Evolutionary conservation across 2,329 filamentous ascomycete genomes (phyloP).

Genomic region (Cladorrhinum sp.): DNA sequence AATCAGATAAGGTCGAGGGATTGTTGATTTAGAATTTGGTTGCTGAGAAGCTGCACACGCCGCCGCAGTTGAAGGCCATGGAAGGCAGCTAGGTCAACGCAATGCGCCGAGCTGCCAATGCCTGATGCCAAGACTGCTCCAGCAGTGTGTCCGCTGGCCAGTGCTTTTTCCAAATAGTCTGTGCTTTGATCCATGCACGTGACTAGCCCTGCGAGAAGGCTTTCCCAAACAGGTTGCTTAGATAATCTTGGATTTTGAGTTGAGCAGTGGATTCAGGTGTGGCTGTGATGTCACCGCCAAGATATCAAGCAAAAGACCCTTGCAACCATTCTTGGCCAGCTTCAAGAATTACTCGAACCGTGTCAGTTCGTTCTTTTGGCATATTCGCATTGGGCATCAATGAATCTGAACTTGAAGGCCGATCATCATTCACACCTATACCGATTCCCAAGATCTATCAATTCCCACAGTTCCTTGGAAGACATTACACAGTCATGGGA

Average conservation of each 20-base stretch:
- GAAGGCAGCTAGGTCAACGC: conserved; percentile 30
- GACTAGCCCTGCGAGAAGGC: neutral
- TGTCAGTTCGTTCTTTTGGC: too few relatives aligned
- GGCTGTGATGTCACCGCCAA: conserved; percentile 10
- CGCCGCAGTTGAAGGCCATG: neutral
- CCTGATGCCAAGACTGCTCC: conserved; percentile 3
- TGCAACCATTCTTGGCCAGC: neutral
- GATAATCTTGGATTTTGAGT: neutral
- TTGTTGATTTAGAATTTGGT: neutral
- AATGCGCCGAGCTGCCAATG: conserved; percentile 20
- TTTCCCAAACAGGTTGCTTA: neutral
- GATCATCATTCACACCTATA: too few relatives aligned
- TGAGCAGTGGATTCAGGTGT: neutral
- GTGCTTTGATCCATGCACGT: conserved; percentile 7
- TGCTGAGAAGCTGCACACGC: neutral
- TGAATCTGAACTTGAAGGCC: too few relatives aligned
- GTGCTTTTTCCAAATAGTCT: neutral
- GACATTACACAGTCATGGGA: too few relatives aligned
- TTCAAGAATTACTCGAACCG: too few relatives aligned
- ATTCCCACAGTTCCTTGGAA: too few relatives aligned
- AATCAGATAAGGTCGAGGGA: neutral
- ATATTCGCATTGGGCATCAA: too few relatives aligned
- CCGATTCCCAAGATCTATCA: too few relatives aligned
- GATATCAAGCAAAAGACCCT: neutral
- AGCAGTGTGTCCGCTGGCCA: neutral